phyloP scores from a whole-genome alignment of 805 yeast genomes.

The Pichia cephalocereana region DNA sequence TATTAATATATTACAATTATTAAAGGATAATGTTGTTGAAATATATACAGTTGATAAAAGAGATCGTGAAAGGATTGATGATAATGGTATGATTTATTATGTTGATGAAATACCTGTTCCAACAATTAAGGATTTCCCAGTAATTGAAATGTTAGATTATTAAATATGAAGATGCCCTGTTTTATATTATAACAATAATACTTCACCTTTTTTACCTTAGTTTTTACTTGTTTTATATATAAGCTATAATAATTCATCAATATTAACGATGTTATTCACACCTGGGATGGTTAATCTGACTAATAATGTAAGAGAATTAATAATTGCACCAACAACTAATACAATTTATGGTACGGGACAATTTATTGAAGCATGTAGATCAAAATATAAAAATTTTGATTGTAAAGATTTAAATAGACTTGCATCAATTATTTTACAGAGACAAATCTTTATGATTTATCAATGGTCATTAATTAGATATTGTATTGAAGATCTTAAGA shows the following conservation, averaged over 20 bases:
- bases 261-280: background rate
- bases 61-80: conserved; percentile 85
- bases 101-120: conserved; percentile 75
- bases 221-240: too few species aligned
- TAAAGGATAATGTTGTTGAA: conserved; percentile 59
- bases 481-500: background rate
- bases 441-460: background rate
- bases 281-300: background rate
- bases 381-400: background rate
- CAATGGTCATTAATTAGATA: background rate
- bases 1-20: conserved; percentile 43
- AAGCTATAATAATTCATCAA: background rate
- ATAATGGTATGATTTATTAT: conserved; percentile 73
- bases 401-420: background rate
- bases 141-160: conserved; percentile 48
- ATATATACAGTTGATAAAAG: conserved; percentile 74
- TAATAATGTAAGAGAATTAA: background rate
- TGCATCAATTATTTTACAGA: background rate
- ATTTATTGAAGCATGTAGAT: background rate
- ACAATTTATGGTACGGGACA: conserved; percentile 1
- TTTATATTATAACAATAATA: too few species aligned
- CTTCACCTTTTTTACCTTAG: too few species aligned
- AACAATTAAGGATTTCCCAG: conserved; percentile 51
- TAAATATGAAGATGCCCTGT: conserved; percentile 16
- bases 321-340: background rate